These are phyloP conservation scores for Datura wrightii DNA, from an alignment of 257 asterid species.

Conservation along the genomic window DNA sequence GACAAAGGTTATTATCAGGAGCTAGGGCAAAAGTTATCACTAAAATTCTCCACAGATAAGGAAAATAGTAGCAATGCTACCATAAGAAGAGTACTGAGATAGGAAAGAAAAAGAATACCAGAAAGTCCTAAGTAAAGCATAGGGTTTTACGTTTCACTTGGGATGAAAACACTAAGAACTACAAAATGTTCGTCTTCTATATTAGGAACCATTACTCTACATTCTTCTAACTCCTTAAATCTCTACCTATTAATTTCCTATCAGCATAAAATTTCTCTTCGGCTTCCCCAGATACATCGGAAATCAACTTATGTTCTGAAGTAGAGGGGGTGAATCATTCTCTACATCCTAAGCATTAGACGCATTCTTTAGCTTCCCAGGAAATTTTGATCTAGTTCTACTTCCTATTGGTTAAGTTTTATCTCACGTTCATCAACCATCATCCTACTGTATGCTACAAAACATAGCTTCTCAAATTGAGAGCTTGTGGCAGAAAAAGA, in stretches of 20 bases:
- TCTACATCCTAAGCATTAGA: neutral
- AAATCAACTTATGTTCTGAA: neutral
- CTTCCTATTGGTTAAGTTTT: neutral
- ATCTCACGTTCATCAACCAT: neutral
- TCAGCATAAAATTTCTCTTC: neutral
- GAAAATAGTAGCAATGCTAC: neutral
- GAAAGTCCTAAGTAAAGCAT: neutral
- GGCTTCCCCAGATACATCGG: neutral
- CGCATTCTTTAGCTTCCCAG: neutral
- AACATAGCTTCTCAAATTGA: neutral
- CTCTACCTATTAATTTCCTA: neutral
- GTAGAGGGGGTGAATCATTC: neutral
- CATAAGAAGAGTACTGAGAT: neutral
- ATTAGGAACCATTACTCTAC: neutral
- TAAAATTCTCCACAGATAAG: neutral
- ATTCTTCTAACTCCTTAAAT: neutral
- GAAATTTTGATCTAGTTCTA: neutral
- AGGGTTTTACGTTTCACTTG: neutral
- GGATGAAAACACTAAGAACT: neutral
- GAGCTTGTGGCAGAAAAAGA: neutral
- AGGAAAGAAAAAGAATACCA: neutral
- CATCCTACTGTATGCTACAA: neutral
- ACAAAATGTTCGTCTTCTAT: neutral
- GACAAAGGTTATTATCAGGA: neutral
- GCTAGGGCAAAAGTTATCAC: neutral